Evolutionary conservation across 2,329 filamentous ascomycete species (phyloP).

Genomic region (Fusarium lyarnte): DNA sequence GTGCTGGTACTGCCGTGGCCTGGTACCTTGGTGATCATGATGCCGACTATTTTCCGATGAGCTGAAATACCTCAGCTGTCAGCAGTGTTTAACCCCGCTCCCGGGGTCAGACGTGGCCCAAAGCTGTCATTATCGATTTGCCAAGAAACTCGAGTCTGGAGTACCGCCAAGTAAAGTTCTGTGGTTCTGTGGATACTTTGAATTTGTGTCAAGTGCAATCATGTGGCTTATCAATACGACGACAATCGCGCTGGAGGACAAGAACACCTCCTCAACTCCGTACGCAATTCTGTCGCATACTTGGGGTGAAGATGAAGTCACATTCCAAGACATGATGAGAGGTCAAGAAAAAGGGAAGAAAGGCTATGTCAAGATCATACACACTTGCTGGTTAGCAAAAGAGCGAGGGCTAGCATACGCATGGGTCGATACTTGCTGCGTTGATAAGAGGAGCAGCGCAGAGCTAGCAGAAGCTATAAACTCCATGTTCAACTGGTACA

Average conservation of each 20-base stretch:
- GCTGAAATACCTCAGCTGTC: neutral
- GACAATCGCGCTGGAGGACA: neutral
- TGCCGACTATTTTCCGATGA: neutral
- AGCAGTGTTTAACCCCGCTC: neutral
- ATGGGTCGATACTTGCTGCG: conserved; percentile 8
- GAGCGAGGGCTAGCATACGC: neutral
- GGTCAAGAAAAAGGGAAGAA: fast-evolving
- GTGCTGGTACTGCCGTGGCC: fast-evolving
- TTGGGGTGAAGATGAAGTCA: neutral
- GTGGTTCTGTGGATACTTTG: fast-evolving
- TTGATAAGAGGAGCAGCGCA: conserved; percentile 7
- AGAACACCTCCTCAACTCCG: neutral
- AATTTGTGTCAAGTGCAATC: neutral
- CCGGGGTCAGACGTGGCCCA: fast-evolving
- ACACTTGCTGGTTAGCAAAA: neutral
- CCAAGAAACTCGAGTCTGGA: neutral
- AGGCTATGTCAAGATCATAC: neutral
- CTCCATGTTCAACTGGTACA: conserved; percentile 11
- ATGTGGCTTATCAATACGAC: conserved; percentile 8
- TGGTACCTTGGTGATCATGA: neutral
- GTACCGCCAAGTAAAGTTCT: neutral
- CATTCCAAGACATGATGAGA: neutral
- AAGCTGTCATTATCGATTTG: neutral
- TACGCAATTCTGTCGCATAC: conserved; percentile 10
- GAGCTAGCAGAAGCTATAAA: conserved; percentile 1